Evolutionary conservation across 2,329 filamentous ascomycete genomes (phyloP).

Genomic region (Colletotrichum caudatum): DNA sequence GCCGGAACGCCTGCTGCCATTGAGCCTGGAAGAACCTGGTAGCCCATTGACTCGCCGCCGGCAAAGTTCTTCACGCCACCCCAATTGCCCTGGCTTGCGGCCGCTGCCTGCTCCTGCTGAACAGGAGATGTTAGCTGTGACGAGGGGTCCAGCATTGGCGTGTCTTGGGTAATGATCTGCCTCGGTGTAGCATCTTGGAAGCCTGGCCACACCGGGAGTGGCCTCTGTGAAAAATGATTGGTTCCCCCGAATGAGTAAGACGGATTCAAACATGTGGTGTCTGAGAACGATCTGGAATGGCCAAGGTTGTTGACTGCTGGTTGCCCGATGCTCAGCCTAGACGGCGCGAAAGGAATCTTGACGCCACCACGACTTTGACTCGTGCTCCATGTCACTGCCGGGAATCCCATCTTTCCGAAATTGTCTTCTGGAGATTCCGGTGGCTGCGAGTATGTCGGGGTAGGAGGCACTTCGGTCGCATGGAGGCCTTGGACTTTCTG

Average conservation of each 20-base stretch:
- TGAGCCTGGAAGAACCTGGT: slow-evolving; percentile 18
- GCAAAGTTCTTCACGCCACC: slow-evolving; percentile 18
- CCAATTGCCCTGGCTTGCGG: background rate
- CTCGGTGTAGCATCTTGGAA: slow-evolving; percentile 30
- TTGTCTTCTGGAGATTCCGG: background rate
- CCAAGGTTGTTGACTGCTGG: background rate
- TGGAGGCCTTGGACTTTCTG: slow-evolving; percentile 23
- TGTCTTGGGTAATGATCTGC: background rate
- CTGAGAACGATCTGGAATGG: slow-evolving; percentile 30
- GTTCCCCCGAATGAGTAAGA: slow-evolving; percentile 20
- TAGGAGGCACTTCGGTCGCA: background rate
- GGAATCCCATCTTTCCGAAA: background rate
- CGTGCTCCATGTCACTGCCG: slow-evolving; percentile 1
- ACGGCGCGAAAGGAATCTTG: slow-evolving; percentile 6
- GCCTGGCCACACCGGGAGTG: slow-evolving; percentile 15
- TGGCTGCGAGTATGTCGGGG: background rate
- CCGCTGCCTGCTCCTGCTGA: background rate
- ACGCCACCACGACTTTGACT: background rate
- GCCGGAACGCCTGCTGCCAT: slow-evolving; percentile 8
- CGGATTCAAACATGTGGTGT: slow-evolving; percentile 25
- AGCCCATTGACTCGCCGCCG: slow-evolving; percentile 17
- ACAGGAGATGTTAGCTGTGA: slow-evolving; percentile 21
- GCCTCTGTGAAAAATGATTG: slow-evolving; percentile 15
- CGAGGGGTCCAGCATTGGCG: background rate
- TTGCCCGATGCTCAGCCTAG: slow-evolving; percentile 5